Evolutionary conservation across 345 rosid genomes (phyloP), one percentile per base, ranked within the genome.

Genomic region (Abelmoschus esculentus): DNA sequence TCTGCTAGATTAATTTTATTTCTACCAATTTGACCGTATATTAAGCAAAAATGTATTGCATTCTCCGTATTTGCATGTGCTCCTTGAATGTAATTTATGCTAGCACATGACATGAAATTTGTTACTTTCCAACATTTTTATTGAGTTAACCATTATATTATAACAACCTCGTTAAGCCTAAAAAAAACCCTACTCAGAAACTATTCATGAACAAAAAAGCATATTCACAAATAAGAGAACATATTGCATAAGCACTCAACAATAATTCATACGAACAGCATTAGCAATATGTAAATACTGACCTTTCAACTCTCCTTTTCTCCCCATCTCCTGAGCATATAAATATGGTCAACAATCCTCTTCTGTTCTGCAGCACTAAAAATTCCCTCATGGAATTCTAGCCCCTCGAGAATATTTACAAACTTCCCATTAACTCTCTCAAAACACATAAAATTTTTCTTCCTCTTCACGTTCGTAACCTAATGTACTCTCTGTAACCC

Each of bases 361-460:
- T 78, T 95, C 90, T 95, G 99, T 76, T 95, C 99, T 3, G 76
- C 97, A n/a, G 93, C 89, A 71, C 99, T 95, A 61, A 95, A 85
- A 71, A 95, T 85, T 57, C 88, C 85, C 0, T 75, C 69, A 68
- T 95, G 99, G 49, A 95, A 85, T 60, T 95, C 98, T 59, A 95
- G 91, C 12, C 99, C 99, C 17, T 81, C 85, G 12, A 92, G 88
- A 63, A 91, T 82, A 76, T 95, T 87, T 63, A 85, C 81, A 8
- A 40, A 2, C 75, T 78, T 84, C 58, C 99, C 98, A n/a, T 74
- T 72, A 63, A 95, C 70, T 80, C 78, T 89, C 83, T 95, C 99
- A 17, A 80, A 80, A 64, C 90, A 87, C 17, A 80, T 69, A 71
- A 78, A 90, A 59, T 85, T 89, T 77, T 88, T 90, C 73, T 84